Base-by-base conservation (phyloP, 2,329 filamentous ascomycete genomes). In the Huntiella abstrusa region DNA sequence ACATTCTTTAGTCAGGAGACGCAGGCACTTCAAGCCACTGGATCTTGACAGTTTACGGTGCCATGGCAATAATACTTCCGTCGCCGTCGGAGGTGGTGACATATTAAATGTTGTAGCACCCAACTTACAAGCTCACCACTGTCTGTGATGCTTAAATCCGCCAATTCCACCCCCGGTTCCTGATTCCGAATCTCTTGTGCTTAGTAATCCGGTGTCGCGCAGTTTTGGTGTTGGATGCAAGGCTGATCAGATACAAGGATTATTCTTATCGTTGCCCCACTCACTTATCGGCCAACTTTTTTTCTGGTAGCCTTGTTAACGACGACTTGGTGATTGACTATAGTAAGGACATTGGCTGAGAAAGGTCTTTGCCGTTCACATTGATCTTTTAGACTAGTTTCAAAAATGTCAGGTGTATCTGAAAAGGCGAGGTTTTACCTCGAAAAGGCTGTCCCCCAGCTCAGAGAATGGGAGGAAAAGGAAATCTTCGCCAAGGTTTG, bases 351-450 rank as follows among this genome's bases (percentile, higher is more conserved):
- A 33, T 15, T 22, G 6, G 19, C 10, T 16, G n/a, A 17, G 17
- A 19, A 28, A 11, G 13, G 12, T 15, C 34, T 22, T 35, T 44
- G 33, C 35, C 10, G 8, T 28, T 28, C 22, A 28, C 22, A 28
- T 28, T 28, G 22, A 28, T 38, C 44, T 32, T 13, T 45, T 36
- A 38, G 17, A 7, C 10, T 15, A 40, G 10, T 38, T 15, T 15
- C 32, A 36, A 53, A 44, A 50, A 93, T 94, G 85, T 75, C 86
- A 1, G 80, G 77, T 37, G 80, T 91, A 49, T 80, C 83, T 52
- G 91, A 96, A 58, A 96, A 95, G 64, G 91, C 88, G 47, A 83
- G 88, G 49, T 96, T 88, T 64, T 95, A 83, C 62, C 73, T 96
- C 53, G 91, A 98, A 66, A 81, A 88, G 54, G 81, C 83, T 2